These are phyloP conservation scores for Vararia minispora DNA, from an alignment of 768 basidiomycete genomes.

Conservation along the genomic window DNA sequence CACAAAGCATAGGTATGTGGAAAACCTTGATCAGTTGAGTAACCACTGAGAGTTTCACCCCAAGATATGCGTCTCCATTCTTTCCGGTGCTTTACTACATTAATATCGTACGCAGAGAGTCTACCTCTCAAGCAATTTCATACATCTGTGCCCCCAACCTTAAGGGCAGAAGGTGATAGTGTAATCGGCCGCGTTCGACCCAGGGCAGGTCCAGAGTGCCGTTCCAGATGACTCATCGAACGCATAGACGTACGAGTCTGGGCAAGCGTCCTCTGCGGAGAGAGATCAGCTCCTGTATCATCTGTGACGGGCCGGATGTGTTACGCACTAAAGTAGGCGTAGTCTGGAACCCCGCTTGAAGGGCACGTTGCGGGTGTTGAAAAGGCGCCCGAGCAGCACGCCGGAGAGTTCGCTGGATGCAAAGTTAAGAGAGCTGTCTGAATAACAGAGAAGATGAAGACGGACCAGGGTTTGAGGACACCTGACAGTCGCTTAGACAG, in stretches of 20 bases:
- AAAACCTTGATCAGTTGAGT: too few relatives aligned
- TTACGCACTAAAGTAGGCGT: conserved; percentile 35
- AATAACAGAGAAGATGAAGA: too few relatives aligned
- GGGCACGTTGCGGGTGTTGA: conserved; percentile 47
- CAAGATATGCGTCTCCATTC: too few relatives aligned
- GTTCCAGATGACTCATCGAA: conserved; percentile 37
- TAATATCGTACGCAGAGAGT: too few relatives aligned
- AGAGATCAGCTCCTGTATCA: background rate
- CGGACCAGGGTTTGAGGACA: conserved; percentile 26
- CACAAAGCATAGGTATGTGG: too few relatives aligned
- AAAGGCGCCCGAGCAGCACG: conserved; percentile 53
- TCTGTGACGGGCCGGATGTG: background rate
- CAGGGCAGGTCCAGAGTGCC: conserved; percentile 34
- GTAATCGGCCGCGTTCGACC: conserved; percentile 25
- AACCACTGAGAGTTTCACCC: too few relatives aligned
- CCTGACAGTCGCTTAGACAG: conserved; percentile 32
- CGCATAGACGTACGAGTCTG: conserved; percentile 39
- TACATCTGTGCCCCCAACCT: too few relatives aligned
- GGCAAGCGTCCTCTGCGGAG: conserved; percentile 33
- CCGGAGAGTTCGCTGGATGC: conserved; percentile 39
- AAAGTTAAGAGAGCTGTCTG: too few relatives aligned
- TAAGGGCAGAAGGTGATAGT: conserved; percentile 36
- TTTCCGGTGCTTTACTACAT: too few relatives aligned
- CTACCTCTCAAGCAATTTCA: too few relatives aligned
- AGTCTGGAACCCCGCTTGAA: conserved; percentile 28